Conservation (phyloP, 192 early-diverging fungal genomes). For the Linnemannia schmuckeri region DNA sequence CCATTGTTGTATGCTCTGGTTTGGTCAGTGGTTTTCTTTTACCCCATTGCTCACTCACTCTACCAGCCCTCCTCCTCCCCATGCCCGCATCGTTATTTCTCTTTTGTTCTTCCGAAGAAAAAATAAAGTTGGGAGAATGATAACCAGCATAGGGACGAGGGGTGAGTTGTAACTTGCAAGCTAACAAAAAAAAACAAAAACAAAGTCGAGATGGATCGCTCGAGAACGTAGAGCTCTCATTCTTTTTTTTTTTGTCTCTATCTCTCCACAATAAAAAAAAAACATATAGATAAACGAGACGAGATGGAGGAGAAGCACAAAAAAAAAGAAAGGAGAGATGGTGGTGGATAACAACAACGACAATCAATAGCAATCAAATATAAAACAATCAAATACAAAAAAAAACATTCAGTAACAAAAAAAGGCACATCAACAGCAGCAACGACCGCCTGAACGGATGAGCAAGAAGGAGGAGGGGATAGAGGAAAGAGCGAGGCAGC, state of each 20-base stretch:
- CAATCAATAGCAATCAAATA: no score
- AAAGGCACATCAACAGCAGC: no score
- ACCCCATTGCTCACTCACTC: background rate
- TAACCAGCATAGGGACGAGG: no score
- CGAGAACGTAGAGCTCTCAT: background rate
- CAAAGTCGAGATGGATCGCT: background rate
- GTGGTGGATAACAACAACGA: background rate
- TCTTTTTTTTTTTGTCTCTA: background rate
- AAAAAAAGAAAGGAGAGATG: background rate
- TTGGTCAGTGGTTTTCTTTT: background rate
- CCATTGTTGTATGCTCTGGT: background rate
- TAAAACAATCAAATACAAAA: background rate
- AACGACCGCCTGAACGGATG: background rate
- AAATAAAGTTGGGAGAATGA: no score
- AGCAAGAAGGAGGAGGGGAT: background rate
- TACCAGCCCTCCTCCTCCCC: background rate
- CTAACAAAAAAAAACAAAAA: no score
- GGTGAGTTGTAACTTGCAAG: no score
- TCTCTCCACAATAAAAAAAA: background rate
- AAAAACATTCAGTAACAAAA: background rate
- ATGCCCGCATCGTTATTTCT: background rate
- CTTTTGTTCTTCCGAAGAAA: background rate
- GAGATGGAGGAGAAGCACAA: no score
- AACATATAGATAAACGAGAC: background rate
- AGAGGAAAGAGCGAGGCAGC: background rate